phyloP scores from a whole-genome alignment of 257 asterid genomes.

The Eucommia ulmoides region DNA sequence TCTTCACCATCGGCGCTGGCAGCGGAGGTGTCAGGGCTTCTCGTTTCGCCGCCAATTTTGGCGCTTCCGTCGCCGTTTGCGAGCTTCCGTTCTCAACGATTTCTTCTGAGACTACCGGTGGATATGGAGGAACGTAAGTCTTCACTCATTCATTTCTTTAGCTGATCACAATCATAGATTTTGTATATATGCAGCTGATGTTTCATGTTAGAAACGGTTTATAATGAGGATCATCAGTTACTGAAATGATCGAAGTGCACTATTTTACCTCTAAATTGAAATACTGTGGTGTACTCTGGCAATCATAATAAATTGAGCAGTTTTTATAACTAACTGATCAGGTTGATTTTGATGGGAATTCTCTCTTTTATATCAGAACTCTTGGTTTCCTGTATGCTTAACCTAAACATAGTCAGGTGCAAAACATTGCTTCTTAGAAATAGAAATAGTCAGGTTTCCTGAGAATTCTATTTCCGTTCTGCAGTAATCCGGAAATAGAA shows the following conservation, averaged over 20 bases:
- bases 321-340: neutral
- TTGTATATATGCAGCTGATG: neutral
- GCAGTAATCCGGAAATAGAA: neutral
- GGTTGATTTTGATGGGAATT: too few relatives aligned
- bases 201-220: too few relatives aligned
- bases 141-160: constrained; percentile 3
- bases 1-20: constrained; percentile 92
- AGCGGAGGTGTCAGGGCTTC: constrained; percentile 99
- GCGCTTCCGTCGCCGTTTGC: constrained; percentile 89
- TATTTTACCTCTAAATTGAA: neutral
- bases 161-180: neutral
- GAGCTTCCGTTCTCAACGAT: constrained; percentile 87
- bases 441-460: too few relatives aligned
- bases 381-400: too few relatives aligned
- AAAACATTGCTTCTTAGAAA: too few relatives aligned
- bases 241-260: neutral
- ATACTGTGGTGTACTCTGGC: neutral
- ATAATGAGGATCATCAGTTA: neutral
- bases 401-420: too few relatives aligned
- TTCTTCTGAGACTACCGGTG: constrained; percentile 82
- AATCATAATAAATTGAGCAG: neutral
- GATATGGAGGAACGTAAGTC: constrained; percentile 94
- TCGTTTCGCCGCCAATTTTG: constrained; percentile 80
- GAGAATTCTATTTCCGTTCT: too few relatives aligned
- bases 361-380: too few relatives aligned